Evolutionary conservation across 257 asterid species (phyloP), one percentile per base, ranked within the genome.

Genomic region (Ehretia macrophylla): DNA sequence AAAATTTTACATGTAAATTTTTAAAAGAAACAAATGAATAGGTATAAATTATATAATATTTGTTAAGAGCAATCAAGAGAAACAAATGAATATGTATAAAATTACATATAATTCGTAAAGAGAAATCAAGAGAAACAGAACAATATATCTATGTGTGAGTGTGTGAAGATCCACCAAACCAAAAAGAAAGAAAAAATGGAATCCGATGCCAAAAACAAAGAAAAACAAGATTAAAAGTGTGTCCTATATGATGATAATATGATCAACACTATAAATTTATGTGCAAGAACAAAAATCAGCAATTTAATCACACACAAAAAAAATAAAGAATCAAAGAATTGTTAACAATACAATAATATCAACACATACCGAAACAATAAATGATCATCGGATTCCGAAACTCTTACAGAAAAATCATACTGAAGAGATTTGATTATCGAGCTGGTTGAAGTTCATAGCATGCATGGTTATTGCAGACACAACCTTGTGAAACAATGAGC

Each of bases 361-460:
- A 72, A 75, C 71, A 65, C 88, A 83, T 83, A 84, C 69, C 85
- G 35, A 70, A 66, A 27, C 3, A 79, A 65, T 39, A 63, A 64
- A 80, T 58, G 53, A 87, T 75, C 89, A 87, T 87, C 95, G 96
- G 98, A 85, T 87, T 87, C 98, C 96, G 51, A 58, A 72, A 75
- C 71, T 58, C 71, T 85, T 83, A 79, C 55, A 54, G 50, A 58
- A 54, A 54, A 70, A 58, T 71, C 83, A n/a, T n/a, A n/a, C n/a
- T n/a, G n/a, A n/a, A n/a, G n/a, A n/a, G n/a, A n/a, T n/a, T n/a
- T n/a, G n/a, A 85, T 81, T n/a, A 40, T 20, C 40, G 62, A 55
- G 32, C 47, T 23, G 60, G 60, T 59, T 51, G 39, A 19, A 49
- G 56, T 68, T 66, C 84, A 70, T 69, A 72, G 50, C 75, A 65